Conservation (phyloP, 192 early-diverging fungal species). For the Linnemannia exigua region DNA sequence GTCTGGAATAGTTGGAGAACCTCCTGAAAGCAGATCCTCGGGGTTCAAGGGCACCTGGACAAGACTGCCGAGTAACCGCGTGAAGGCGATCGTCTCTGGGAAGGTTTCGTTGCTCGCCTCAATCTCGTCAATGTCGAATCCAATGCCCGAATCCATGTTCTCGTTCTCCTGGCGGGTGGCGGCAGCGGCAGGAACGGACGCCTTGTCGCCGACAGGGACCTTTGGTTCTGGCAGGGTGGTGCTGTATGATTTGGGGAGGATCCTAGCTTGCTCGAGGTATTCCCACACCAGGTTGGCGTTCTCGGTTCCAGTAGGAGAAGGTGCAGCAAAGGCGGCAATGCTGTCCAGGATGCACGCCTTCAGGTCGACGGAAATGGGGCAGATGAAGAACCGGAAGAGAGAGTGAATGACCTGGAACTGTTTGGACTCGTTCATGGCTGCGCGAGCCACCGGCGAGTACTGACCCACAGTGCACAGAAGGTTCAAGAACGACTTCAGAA, state of each 20-base stretch:
- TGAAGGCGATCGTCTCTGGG: constrained; percentile 89
- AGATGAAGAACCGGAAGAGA: constrained; percentile 87
- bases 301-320: constrained; percentile 60
- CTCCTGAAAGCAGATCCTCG: constrained; percentile 54
- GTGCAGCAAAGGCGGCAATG: constrained; percentile 86
- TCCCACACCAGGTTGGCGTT: constrained; percentile 84
- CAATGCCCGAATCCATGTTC: constrained; percentile 64
- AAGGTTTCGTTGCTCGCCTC: constrained; percentile 84
- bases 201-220: constrained; percentile 32
- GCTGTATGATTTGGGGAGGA: constrained; percentile 41
- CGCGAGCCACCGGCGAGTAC: constrained; percentile 80
- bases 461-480: constrained; percentile 83
- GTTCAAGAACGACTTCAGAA: constrained; percentile 83
- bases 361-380: constrained; percentile 80
- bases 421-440: constrained; percentile 76
- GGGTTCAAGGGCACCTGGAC: constrained; percentile 70
- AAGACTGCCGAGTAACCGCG: constrained; percentile 78
- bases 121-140: constrained; percentile 87
- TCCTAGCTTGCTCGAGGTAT: constrained; percentile 76
- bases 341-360: constrained; percentile 86
- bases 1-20: constrained; percentile 66
- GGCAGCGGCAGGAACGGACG: not conserved
- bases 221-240: constrained; percentile 49
- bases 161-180: constrained; percentile 22
- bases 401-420: constrained; percentile 75